Evolutionary conservation across 176 grass and related monocot genomes (phyloP), one percentile per base, ranked within the genome.

Genomic region (Aegilops umbellulata): DNA sequence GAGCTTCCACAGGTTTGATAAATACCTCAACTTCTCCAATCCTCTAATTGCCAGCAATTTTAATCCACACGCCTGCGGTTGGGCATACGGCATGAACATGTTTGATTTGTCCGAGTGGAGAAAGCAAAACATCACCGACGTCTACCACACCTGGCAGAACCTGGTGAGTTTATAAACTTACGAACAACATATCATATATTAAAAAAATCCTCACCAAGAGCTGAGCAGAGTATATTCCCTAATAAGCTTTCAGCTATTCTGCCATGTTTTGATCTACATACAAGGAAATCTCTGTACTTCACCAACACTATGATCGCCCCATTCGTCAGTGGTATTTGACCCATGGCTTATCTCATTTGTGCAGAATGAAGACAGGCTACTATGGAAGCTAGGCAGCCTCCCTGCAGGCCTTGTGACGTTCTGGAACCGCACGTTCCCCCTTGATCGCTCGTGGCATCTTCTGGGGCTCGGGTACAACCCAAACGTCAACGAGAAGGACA

Each of bases 51-150:
- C 91, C 74, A 80, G 87, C 60, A 95, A 95, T 89, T 98, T 98
- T 75, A 31, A 92, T 69, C 95, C 93, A 14, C 78, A 35, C 51
- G 88, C 93, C 36, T 98, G 95, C 0, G 93, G 93, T 34, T 98
- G 93, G 95, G 91, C 95, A 39, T 98, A 92, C 84, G 95, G 91
- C 30, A 95, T 98, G 95, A 98, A 98, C 65, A 82, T 98, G 61
- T 98, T 98, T 82, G 95, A 98, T 89, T 86, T 98, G 79, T 86
- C 76, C 27, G 95, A 95, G 64, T 98, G 95, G 95, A 98, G 89
- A 92, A 98, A 86, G 86, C 93, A 98, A 77, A 98, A 95, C 34
- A 92, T 98, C 34, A 98, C 95, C 1, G 74, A 83, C 4, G 75
- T 95, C 65, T 98, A 98, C 86, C 93, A 98, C 81, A 90, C 76